Conservation (phyloP, 371 early-diverging fungal species). For the Mucor piriformis region DNA sequence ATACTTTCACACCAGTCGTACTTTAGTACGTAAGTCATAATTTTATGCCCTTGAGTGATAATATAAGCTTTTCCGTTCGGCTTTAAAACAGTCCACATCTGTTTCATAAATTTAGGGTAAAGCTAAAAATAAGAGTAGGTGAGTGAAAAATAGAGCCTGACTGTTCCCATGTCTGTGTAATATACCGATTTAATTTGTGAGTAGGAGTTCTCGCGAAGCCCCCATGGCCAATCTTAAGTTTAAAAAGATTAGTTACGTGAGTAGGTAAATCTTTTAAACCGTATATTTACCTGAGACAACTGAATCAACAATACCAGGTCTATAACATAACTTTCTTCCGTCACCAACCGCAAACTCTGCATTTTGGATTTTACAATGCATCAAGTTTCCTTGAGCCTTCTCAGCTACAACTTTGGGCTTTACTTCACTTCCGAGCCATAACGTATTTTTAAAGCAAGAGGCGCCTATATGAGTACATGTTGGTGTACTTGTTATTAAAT, state of each 20-base stretch:
- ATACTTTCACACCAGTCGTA: constrained; percentile 42
- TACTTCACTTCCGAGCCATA: constrained; percentile 55
- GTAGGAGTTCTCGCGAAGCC: constrained; percentile 42
- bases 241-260: background rate
- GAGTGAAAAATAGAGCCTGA: background rate
- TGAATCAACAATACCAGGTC: constrained; percentile 36
- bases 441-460: constrained; percentile 27
- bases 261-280: background rate
- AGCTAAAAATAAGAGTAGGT: constrained; percentile 20
- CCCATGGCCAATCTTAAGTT: constrained; percentile 52
- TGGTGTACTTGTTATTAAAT: too few relatives aligned
- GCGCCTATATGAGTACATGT: constrained; percentile 27
- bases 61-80: constrained; percentile 43
- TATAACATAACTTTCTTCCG: constrained; percentile 35
- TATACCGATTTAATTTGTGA: constrained; percentile 40
- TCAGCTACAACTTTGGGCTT: constrained; percentile 30
- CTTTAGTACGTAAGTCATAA: constrained; percentile 38
- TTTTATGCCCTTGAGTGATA: constrained; percentile 47
- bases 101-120: constrained; percentile 47
- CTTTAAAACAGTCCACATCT: constrained; percentile 35
- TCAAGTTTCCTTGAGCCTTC: constrained; percentile 39
- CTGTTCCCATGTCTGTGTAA: background rate
- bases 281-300: constrained; percentile 42
- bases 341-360: constrained; percentile 44
- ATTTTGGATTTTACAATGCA: constrained; percentile 32